These are phyloP conservation scores for Astraeus odoratus DNA, from an alignment of 768 basidiomycete genomes.

Conservation along the genomic window DNA sequence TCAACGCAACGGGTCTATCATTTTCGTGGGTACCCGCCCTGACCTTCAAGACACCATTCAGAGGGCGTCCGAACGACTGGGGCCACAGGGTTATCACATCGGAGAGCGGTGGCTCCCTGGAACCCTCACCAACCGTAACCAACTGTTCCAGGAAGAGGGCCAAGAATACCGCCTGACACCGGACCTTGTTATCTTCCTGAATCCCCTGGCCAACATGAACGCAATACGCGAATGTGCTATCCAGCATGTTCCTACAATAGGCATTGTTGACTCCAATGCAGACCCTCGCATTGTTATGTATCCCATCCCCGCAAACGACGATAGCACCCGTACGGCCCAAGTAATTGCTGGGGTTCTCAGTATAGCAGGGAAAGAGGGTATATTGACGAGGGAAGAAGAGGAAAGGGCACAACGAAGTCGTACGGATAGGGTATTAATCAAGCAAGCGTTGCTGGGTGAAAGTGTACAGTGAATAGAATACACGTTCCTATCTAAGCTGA, in stretches of 20 bases:
- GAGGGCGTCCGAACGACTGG: constrained; percentile 75
- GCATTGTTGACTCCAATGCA: constrained; percentile 89
- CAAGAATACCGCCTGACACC: constrained; percentile 57
- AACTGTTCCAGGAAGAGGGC: constrained; percentile 61
- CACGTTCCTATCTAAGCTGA: constrained; percentile 17
- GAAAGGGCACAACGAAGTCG: constrained; percentile 17
- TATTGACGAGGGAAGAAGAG: constrained; percentile 36
- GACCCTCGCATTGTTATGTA: constrained; percentile 98
- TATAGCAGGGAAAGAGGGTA: constrained; percentile 77
- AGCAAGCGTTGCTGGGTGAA: constrained; percentile 18
- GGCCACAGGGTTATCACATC: constrained; percentile 75
- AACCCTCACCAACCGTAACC: constrained; percentile 81
- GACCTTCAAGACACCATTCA: constrained; percentile 70
- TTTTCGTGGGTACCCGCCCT: constrained; percentile 86
- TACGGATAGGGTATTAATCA: constrained; percentile 20
- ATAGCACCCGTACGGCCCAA: constrained; percentile 86
- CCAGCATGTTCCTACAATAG: constrained; percentile 88
- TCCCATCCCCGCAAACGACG: constrained; percentile 97
- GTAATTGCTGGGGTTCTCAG: constrained; percentile 85
- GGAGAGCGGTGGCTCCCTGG: constrained; percentile 91
- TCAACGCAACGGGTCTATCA: constrained; percentile 70
- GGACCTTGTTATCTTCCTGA: constrained; percentile 87
- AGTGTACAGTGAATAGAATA: constrained; percentile 9
- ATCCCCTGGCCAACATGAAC: constrained; percentile 77
- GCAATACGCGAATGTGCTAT: constrained; percentile 90